Percentiles rank a stretch among this genome's conserved stretches.
These are phyloP conservation scores for Phyllosticta citribraziliensis DNA, from an alignment of 2,329 filamentous ascomycete genomes.

Conservation along the genomic window DNA sequence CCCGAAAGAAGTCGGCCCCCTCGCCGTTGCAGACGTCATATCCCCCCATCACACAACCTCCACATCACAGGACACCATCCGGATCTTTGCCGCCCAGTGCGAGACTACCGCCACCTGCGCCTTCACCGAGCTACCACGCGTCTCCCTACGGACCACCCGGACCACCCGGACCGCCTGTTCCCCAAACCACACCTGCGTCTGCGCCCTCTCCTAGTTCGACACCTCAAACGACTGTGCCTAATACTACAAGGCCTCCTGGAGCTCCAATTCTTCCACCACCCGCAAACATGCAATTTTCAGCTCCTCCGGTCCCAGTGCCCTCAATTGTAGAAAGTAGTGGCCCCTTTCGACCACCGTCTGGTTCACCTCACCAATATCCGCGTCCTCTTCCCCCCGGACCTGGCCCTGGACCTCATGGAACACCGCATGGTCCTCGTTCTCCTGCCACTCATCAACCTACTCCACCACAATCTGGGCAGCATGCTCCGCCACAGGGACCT, in stretches of 20 bases:
- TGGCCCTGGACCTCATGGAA: constrained; percentile 10
- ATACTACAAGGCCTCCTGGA: not conserved
- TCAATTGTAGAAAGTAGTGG: constrained; percentile 17
- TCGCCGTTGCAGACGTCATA: constrained; percentile 2
- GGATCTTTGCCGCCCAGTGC: not conserved
- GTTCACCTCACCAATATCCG: constrained; percentile 21
- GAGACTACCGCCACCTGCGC: not conserved
- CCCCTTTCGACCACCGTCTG: constrained; percentile 19
- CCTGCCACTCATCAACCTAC: constrained; percentile 22
- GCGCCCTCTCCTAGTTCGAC: constrained; percentile 17
- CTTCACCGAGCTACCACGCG: not conserved
- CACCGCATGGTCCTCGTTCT: constrained; percentile 10
- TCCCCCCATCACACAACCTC: not conserved
- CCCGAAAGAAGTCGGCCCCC: constrained; percentile 1
- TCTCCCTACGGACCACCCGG: constrained; percentile 8
- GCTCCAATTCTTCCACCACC: constrained; percentile 21
- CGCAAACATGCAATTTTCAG: constrained; percentile 24
- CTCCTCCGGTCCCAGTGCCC: constrained; percentile 14
- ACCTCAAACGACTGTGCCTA: not conserved
- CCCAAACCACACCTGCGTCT: not conserved
- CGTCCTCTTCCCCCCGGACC: constrained; percentile 11
- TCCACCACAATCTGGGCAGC: constrained; percentile 19
- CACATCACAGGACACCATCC: constrained; percentile 2
- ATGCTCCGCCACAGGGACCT: constrained; percentile 20
- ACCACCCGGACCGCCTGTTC: not conserved